Percentiles rank a stretch among this genome's conserved stretches.
Evolutionary conservation across 73 alveolate genomes (phyloP).

Genomic region (Tetrahymena borealis): DNA sequence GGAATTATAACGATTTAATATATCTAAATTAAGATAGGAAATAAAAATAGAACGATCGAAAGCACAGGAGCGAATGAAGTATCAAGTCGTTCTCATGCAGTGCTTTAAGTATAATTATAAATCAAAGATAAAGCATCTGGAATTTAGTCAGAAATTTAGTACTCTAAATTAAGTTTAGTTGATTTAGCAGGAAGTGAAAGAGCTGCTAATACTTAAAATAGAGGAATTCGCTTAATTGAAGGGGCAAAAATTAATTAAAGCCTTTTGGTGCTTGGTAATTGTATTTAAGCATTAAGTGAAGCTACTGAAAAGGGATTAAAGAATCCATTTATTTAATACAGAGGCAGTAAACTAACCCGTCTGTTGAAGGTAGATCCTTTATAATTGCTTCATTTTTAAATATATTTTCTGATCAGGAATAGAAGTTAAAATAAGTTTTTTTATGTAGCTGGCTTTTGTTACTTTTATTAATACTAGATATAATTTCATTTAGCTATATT

Average conservation of each 20-base stretch:
- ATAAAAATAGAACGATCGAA: constrained; percentile 95
- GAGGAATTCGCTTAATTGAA: constrained; percentile 96
- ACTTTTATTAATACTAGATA: no score
- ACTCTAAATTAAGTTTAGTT: constrained; percentile 85
- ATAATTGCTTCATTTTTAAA: no score
- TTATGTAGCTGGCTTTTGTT: no score
- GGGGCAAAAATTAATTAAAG: constrained; percentile 97
- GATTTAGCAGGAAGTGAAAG: constrained; percentile 99
- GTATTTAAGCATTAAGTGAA: constrained; percentile 96
- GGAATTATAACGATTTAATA: not conserved
- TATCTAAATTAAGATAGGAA: constrained; percentile 77
- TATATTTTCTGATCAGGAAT: no score
- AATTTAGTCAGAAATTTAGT: constrained; percentile 68
- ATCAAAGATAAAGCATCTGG: constrained; percentile 80
- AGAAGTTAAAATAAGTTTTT: no score
- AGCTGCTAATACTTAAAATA: constrained; percentile 90
- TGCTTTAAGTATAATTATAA: constrained; percentile 72
- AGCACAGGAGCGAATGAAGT: constrained; percentile 98
- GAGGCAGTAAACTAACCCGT: constrained; percentile 98
- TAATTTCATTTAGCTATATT: not conserved
- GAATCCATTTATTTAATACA: constrained; percentile 84
- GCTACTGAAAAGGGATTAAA: constrained; percentile 77
- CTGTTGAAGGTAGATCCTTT: constrained; percentile 51
- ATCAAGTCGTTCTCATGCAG: constrained; percentile 92
- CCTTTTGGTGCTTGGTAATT: constrained; percentile 94